Base-by-base conservation (phyloP, 1,284 basidiomycete species). In the Blastosporella zonata region DNA sequence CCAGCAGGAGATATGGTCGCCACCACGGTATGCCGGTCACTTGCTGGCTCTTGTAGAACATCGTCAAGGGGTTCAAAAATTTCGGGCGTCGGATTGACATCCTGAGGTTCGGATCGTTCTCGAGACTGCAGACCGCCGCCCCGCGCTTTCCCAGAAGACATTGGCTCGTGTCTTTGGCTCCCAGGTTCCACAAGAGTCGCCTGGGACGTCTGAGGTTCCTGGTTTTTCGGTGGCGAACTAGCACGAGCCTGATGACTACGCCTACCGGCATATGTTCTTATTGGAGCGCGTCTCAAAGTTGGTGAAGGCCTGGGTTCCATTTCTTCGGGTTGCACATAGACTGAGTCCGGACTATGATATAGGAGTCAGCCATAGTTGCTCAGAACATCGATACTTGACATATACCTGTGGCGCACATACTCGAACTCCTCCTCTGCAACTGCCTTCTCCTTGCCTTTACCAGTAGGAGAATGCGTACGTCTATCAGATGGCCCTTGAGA, bases 121-220 rank as follows among this genome's bases (percentile, higher is more conserved):
- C 27, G 37, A 12, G 34, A 39, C 28, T 23, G 6, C 12, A 22
- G 12, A 25, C 12, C n/a, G 17, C 10, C 18, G 15, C 23, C 20
- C 22, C 23, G 5, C 22, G n/a, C 20, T 9, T 29, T 36, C 13
- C 28, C n/a, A 18, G 18, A 12, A 9, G 18, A 23, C 17, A 8
- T 3, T 1, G 13, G 22, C 9, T 12, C n/a, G 17, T 28, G 33
- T 6, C 28, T 15, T 34, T 21, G 49, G 21, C 39, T 18, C 27
- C 41, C 17, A 31, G 54, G 36, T 35, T 31, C 47, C 23, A 56
- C 46, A 9, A 56, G 43, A 36, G 56, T 58, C 15, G 49, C 47
- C 23, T 56, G 54, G 25, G 56, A 54, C n/a, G 52, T 50, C 33
- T 46, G 50, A 17, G 44, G 49, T n/a, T 52, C 28, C 23, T 12